Evolutionary conservation across 768 basidiomycete species (phyloP).

Genomic region (Gyrodon lividus): DNA sequence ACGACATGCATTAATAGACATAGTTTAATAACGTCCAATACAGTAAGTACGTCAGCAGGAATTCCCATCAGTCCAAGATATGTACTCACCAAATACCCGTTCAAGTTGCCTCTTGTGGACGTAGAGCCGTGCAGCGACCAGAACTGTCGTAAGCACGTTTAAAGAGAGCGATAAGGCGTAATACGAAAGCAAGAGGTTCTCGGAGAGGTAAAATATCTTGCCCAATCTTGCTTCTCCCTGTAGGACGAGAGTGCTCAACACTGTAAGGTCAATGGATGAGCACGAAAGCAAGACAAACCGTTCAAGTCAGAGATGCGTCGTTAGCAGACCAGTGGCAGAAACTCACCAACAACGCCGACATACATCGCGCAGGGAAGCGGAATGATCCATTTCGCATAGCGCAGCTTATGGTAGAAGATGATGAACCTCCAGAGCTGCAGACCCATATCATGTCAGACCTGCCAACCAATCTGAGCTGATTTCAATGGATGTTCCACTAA

Average conservation of each 20-base stretch:
- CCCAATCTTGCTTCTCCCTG: conserved; percentile 15
- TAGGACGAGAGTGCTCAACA: conserved; percentile 20
- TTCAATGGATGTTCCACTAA: conserved; percentile 8
- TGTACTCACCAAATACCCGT: conserved; percentile 25
- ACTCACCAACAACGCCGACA: conserved; percentile 22
- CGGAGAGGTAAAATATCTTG: conserved; percentile 21
- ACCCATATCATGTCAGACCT: neutral
- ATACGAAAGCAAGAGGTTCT: conserved; percentile 22
- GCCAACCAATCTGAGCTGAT: neutral
- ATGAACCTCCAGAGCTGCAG: conserved; percentile 25
- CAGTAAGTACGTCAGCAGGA: neutral
- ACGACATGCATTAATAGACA: neutral
- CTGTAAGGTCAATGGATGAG: conserved; percentile 1
- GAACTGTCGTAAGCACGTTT: conserved; percentile 20
- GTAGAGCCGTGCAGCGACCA: conserved; percentile 25
- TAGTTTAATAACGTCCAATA: too few species aligned
- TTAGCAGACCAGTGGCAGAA: neutral
- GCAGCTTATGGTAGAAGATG: conserved; percentile 18
- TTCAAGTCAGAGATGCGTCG: neutral
- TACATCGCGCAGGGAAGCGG: conserved; percentile 26
- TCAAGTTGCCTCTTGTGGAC: conserved; percentile 23
- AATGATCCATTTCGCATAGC: conserved; percentile 25
- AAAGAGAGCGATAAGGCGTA: conserved; percentile 25
- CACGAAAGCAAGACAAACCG: neutral
- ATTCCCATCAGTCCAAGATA: neutral